Percentiles rank a stretch among this genome's conserved stretches.
These are phyloP conservation scores for Xerocomus minutiporus DNA, from an alignment of 1,284 basidiomycete species.

Conservation along the genomic window DNA sequence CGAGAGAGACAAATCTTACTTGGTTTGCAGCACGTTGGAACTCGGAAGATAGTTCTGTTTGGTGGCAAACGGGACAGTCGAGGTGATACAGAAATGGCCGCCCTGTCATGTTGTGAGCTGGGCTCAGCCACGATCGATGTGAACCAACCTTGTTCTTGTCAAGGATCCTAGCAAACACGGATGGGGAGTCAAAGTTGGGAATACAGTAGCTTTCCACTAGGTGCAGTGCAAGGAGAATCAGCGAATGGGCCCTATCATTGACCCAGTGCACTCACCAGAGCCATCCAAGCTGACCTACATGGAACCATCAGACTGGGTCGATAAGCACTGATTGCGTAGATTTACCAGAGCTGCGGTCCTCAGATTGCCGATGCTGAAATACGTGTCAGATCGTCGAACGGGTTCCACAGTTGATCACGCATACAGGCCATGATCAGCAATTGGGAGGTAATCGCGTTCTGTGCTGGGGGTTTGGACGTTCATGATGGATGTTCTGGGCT, in stretches of 20 bases:
- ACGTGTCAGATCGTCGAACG: conserved; percentile 8
- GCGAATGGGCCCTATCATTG: neutral
- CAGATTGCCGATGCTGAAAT: conserved; percentile 68
- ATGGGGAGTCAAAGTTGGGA: conserved; percentile 90
- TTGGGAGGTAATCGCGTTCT: conserved; percentile 55
- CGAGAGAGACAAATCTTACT: conserved; percentile 36
- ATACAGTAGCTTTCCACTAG: conserved; percentile 87
- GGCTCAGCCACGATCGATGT: neutral
- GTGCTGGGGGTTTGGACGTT: conserved; percentile 31
- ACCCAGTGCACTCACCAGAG: conserved; percentile 50
- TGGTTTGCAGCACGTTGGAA: conserved; percentile 84
- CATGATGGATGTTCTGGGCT: conserved; percentile 26
- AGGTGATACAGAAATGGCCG: conserved; percentile 87
- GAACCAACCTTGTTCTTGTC: conserved; percentile 67
- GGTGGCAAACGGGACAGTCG: conserved; percentile 59
- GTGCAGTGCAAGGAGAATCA: neutral
- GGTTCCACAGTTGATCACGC: conserved; percentile 29
- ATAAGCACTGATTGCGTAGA: conserved; percentile 7
- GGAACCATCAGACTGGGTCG: conserved; percentile 7
- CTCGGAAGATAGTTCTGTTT: conserved; percentile 88
- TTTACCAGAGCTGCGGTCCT: conserved; percentile 71
- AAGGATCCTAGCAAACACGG: conserved; percentile 82
- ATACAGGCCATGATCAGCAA: conserved; percentile 70
- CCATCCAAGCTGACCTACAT: conserved; percentile 68
- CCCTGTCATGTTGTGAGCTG: conserved; percentile 45